Percentiles rank a stretch among this genome's conserved stretches.
Evolutionary conservation across 2,329 filamentous ascomycete species (phyloP).

Genomic region (Aspergillus fischeri): DNA sequence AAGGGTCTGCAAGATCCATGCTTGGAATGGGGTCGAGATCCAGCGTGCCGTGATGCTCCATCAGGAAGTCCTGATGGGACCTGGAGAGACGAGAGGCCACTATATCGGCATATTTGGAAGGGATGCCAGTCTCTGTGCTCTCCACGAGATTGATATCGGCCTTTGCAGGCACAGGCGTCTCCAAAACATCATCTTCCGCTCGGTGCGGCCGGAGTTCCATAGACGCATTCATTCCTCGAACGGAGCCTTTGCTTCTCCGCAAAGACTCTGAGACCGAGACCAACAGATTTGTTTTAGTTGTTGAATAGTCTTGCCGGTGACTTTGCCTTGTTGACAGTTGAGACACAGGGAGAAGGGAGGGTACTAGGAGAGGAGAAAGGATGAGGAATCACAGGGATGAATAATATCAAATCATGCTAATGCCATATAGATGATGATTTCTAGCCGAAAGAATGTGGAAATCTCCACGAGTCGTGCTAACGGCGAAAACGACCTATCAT

Average conservation of each 20-base stretch:
- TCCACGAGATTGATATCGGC: conserved; percentile 26
- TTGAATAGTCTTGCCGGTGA: neutral
- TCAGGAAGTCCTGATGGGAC: conserved; percentile 45
- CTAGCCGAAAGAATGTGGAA: neutral
- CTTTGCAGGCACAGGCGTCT: conserved; percentile 15
- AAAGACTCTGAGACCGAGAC: neutral
- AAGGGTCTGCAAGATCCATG: conserved; percentile 50
- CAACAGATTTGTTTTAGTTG: neutral
- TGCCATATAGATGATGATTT: neutral
- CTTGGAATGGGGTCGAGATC: conserved; percentile 53
- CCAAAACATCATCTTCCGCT: conserved; percentile 8
- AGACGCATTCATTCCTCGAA: conserved; percentile 18
- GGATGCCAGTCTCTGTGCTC: conserved; percentile 23
- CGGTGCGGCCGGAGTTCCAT: conserved; percentile 25
- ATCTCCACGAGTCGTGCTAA: neutral
- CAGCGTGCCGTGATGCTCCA: conserved; percentile 52
- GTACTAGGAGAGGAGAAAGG: neutral
- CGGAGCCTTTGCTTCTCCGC: neutral
- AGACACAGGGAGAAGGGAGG: neutral
- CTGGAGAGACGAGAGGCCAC: conserved; percentile 24
- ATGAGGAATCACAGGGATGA: neutral
- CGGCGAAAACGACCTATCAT: neutral
- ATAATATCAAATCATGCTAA: neutral
- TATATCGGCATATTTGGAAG: conserved; percentile 23
- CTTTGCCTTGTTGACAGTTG: neutral